Conservation (phyloP, 1,284 basidiomycete genomes). For the Ganoderma meredithae region DNA sequence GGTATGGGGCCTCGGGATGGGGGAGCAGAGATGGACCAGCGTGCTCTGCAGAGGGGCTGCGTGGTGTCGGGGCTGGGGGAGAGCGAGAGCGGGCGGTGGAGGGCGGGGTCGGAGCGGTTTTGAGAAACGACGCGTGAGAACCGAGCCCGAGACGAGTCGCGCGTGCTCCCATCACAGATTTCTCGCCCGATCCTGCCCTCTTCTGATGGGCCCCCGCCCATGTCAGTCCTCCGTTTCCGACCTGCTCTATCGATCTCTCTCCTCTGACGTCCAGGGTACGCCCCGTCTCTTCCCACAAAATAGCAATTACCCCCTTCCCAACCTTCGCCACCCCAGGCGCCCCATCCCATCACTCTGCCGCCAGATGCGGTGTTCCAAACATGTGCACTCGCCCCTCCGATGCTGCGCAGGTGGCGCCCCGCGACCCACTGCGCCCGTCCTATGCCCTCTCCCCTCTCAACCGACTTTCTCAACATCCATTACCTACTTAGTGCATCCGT, state of each 20-base stretch:
- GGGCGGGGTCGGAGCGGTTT: constrained; percentile 27
- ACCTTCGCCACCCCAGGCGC: constrained; percentile 15
- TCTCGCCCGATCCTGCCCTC: constrained; percentile 14
- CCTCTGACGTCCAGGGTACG: constrained; percentile 26
- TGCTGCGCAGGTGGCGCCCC: constrained; percentile 13
- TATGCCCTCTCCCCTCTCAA: neutral
- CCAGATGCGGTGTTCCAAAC: neutral
- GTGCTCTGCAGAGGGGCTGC: constrained; percentile 40
- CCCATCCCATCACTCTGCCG: neutral
- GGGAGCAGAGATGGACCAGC: constrained; percentile 31
- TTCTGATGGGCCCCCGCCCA: constrained; percentile 15
- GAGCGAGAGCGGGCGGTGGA: constrained; percentile 9
- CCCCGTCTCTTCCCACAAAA: neutral
- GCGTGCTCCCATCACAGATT: constrained; percentile 31
- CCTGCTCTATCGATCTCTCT: neutral
- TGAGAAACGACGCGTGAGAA: constrained; percentile 26
- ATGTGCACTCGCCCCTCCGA: constrained; percentile 3
- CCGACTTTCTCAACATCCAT: neutral
- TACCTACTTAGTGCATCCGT: neutral
- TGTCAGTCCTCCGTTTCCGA: neutral
- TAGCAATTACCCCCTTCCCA: constrained; percentile 6
- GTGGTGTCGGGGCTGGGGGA: constrained; percentile 9
- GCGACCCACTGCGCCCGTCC: neutral
- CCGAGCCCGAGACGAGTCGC: constrained; percentile 9
- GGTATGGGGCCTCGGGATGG: constrained; percentile 23